Conservation (phyloP, 148 eudicot species). For the Beta vulgaris region DNA sequence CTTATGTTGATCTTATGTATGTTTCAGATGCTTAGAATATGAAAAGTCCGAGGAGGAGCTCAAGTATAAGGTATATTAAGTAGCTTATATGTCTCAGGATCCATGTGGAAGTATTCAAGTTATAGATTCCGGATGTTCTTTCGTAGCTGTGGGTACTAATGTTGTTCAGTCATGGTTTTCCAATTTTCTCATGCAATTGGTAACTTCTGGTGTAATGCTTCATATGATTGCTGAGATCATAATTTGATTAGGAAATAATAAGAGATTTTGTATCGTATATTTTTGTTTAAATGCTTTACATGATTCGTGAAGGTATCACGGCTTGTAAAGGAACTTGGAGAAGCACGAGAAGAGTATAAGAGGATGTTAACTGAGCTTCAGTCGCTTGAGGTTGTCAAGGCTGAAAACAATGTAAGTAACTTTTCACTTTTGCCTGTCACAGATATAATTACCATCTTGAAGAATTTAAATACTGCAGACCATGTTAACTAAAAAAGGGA, state of each 20-base stretch:
- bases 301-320: slow-evolving; percentile 25
- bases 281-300: neutral
- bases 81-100: neutral
- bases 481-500: neutral
- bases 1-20: slow-evolving; percentile 11
- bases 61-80: slow-evolving; percentile 45
- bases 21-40: slow-evolving; percentile 49
- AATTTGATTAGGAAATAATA: too few species aligned
- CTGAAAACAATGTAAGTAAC: slow-evolving; percentile 21
- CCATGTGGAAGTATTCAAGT: neutral
- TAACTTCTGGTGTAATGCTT: neutral
- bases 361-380: slow-evolving; percentile 37
- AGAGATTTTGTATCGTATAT: neutral
- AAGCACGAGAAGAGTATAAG: slow-evolving; percentile 29
- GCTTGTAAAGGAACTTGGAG: slow-evolving; percentile 30
- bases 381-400: slow-evolving; percentile 28
- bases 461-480: neutral
- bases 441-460: neutral
- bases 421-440: slow-evolving; percentile 1
- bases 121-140: neutral
- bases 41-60: slow-evolving; percentile 56
- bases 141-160: neutral
- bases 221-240: neutral
- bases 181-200: neutral
- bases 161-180: neutral